Base-by-base conservation (phyloP, 2,329 filamentous ascomycete species). In the Leptographium lundbergii region DNA sequence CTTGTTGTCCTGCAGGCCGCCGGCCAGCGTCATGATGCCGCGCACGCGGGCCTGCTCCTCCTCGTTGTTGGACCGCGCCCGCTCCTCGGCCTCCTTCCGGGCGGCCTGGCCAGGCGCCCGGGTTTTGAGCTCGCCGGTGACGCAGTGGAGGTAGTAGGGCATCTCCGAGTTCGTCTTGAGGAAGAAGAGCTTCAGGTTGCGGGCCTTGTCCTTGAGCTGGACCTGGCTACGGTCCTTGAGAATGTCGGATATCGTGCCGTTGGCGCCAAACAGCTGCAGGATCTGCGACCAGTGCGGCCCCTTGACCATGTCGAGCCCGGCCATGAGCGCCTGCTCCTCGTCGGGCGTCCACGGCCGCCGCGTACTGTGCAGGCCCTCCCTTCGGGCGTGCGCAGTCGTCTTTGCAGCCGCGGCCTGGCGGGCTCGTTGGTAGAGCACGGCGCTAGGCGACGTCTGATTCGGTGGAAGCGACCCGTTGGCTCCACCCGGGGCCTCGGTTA, bases 241-340 rank as follows among this genome's bases (percentile, higher is more conserved):
- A 27, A 92, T 87, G 65, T 92, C 87, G 54, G 85, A 91, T 27
- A 92, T 82, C 0, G 86, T 87, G 6, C 91, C 91, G 50, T 86
- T 87, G 0, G 83, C 80, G 0, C 91, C 91, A 68, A 92, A 95
- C 50, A 95, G 80, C 1, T 86, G 86, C 14, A 96, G 76, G 54
- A 96, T 96, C 68, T 95, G 90, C 65, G 88, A 92, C 91, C 91
- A 96, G 67, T 96, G 90, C 22, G 91, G 91, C 0, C 91, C 91
- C 68, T 91, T 91, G 54, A 96, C 91, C 69, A 87, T 84, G 67
- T 95, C 91, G 4, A 96, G 81, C 1, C 91, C 91, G 55, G 87
- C 83, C 86, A 96, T 92, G 22, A 96, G 77, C 0, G 91, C 90
- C 70, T 91, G 90, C 69, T 96, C 91, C 71, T 96, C 91, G 63